Percentiles rank a stretch among this genome's conserved stretches.
Conservation (phyloP, 176 grass and related monocot species). For the Lolium perenne region DNA sequence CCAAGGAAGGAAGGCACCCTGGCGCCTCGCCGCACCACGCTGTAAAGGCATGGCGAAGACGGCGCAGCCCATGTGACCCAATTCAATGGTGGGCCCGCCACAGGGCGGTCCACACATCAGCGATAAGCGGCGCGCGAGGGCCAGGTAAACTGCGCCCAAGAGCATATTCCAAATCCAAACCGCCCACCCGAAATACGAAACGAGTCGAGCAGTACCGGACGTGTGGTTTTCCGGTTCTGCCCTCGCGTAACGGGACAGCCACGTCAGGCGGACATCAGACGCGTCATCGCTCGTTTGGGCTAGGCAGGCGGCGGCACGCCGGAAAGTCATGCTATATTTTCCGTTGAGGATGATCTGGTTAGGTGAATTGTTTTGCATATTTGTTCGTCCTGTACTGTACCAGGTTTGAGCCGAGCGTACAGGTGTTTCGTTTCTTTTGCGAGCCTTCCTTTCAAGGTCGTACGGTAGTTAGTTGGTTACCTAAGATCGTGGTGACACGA, state of each 20-base stretch:
- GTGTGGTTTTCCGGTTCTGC: background rate
- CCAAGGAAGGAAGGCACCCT: background rate
- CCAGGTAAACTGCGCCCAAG: background rate
- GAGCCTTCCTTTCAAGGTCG: background rate
- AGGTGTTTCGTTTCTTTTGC: background rate
- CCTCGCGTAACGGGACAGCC: background rate
- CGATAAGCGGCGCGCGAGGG: background rate
- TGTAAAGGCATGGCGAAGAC: constrained; percentile 27
- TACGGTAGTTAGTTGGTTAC: background rate
- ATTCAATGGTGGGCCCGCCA: constrained; percentile 3
- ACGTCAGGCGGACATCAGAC: background rate
- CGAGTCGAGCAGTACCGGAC: background rate
- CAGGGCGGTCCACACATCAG: constrained; percentile 37
- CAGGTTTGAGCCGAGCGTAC: background rate
- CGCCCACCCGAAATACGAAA: constrained; percentile 8
- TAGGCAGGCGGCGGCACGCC: background rate
- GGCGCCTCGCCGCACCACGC: constrained; percentile 35
- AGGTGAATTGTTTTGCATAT: background rate
- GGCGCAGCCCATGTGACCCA: constrained; percentile 32
- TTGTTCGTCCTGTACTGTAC: constrained; percentile 12
- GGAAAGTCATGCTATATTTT: background rate
- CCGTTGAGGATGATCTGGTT: background rate
- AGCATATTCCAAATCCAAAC: constrained; percentile 59
- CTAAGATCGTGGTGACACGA: background rate
- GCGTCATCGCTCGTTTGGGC: background rate